A percentile compares a stretch with the other conserved stretches of the same genome.
Evolutionary conservation across 2,329 filamentous ascomycete species (phyloP).

Genomic region (Colletotrichum paranaense): DNA sequence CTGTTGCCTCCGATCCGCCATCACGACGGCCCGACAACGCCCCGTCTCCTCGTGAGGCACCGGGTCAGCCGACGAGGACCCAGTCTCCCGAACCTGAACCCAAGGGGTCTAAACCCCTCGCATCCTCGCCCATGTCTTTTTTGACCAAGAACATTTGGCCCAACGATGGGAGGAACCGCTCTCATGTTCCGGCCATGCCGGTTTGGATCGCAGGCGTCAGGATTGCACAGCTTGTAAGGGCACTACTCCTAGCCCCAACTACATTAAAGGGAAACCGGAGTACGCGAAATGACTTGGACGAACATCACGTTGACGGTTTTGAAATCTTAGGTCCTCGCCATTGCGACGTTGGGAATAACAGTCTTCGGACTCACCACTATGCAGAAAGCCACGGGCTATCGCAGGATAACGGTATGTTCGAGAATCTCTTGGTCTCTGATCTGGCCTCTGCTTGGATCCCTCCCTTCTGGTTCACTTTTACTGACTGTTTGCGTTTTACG

Average conservation of each 20-base stretch:
- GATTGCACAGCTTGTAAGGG: constrained; percentile 35
- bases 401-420: constrained; percentile 36
- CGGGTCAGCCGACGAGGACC: constrained; percentile 31
- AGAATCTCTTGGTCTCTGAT: neutral
- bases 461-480: neutral
- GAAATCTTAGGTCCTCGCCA: constrained; percentile 22
- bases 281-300: neutral
- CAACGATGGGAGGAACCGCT: constrained; percentile 36
- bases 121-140: constrained; percentile 32
- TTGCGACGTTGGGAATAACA: constrained; percentile 35
- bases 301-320: constrained; percentile 15
- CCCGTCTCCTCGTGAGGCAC: constrained; percentile 27
- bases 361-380: constrained; percentile 35
- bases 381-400: constrained; percentile 35
- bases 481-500: constrained; percentile 15
- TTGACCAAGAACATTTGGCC: constrained; percentile 36
- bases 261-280: neutral
- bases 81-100: constrained; percentile 18
- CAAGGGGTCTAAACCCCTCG: constrained; percentile 20
- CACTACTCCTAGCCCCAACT: too few species aligned
- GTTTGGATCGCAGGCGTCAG: constrained; percentile 35
- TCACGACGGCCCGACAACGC: constrained; percentile 7
- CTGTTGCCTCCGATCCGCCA: neutral
- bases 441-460: neutral
- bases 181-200: constrained; percentile 36